Percentiles rank a stretch among this genome's conserved stretches.
Conservation (phyloP, 2,329 filamentous ascomycete genomes). For the Penicillium aurantiogriseum region DNA sequence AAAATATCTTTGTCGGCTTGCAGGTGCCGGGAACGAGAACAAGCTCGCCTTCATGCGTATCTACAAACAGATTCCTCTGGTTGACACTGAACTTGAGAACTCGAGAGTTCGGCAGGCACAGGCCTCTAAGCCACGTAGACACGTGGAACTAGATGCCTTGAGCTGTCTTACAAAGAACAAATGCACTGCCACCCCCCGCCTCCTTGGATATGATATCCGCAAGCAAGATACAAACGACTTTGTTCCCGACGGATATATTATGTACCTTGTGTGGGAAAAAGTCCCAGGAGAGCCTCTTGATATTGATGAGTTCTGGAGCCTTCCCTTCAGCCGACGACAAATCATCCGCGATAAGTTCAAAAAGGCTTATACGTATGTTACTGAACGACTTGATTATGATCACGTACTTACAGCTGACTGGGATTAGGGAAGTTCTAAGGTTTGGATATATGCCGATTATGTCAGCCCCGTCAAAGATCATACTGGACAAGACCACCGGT, state of each 20-base stretch:
- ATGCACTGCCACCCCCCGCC: not conserved
- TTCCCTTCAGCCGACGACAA: not conserved
- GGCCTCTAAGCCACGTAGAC: not conserved
- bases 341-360: not conserved
- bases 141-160: not conserved
- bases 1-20: not conserved
- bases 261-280: not conserved
- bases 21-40: not conserved
- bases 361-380: not conserved
- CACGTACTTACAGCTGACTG: not conserved
- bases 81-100: too few species aligned
- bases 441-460: not conserved
- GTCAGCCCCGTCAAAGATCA: not conserved
- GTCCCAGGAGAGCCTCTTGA: not conserved
- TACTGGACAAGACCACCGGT: not conserved
- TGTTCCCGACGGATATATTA: not conserved
- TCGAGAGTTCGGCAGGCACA: fast-evolving
- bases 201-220: not conserved
- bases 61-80: too few species aligned
- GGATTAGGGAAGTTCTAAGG: not conserved
- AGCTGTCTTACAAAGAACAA: not conserved
- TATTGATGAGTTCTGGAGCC: not conserved
- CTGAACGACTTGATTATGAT: not conserved
- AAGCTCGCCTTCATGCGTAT: too few species aligned
- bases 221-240: not conserved